A percentile compares a stretch with the other conserved stretches of the same genome.
These are phyloP conservation scores for Rubia tinctorum DNA, from an alignment of 305 asterid genomes.

Conservation along the genomic window DNA sequence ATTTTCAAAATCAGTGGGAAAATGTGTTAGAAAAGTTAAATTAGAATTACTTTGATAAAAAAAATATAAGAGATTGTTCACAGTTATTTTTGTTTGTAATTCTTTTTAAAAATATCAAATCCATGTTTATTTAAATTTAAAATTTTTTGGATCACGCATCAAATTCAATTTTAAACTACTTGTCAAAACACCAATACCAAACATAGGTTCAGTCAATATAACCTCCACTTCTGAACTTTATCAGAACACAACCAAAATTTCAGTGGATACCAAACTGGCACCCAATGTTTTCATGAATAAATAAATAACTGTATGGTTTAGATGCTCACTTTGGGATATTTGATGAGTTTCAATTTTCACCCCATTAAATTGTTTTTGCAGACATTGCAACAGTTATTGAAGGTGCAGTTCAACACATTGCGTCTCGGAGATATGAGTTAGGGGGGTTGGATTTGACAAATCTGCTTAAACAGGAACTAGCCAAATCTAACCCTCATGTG, in stretches of 20 bases:
- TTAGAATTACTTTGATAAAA: not conserved
- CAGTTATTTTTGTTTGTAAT: too few species aligned
- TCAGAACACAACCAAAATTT: too few species aligned
- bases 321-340: not conserved
- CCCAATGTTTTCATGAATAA: too few species aligned
- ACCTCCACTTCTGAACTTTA: too few species aligned
- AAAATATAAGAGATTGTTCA: too few species aligned
- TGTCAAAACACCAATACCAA: too few species aligned
- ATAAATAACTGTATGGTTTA: not conserved
- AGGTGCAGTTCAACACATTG: constrained; percentile 97
- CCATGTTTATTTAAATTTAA: too few species aligned
- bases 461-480: constrained; percentile 62
- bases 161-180: too few species aligned
- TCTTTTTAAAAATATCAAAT: too few species aligned
- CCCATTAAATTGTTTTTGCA: constrained; percentile 24
- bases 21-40: not conserved
- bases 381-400: constrained; percentile 98
- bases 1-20: not conserved
- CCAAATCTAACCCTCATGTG: constrained; percentile 64
- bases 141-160: too few species aligned
- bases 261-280: too few species aligned
- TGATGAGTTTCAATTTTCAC: not conserved
- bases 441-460: constrained; percentile 91
- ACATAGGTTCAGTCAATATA: too few species aligned
- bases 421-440: constrained; percentile 87